These are phyloP conservation scores for Backusella sp. DNA, from an alignment of 192 early-diverging fungal genomes.

Conservation along the genomic window DNA sequence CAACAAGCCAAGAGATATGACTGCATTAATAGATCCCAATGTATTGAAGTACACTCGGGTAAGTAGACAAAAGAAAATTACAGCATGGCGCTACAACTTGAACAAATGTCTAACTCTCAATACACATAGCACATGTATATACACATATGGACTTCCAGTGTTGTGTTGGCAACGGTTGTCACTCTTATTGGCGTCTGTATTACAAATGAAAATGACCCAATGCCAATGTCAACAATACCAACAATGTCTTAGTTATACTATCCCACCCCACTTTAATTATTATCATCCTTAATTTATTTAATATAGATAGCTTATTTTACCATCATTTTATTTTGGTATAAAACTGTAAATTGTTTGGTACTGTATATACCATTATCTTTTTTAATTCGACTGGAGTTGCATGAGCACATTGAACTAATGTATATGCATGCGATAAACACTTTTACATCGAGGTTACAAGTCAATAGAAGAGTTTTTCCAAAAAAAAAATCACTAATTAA, in stretches of 20 bases:
- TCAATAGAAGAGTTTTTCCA: too few relatives aligned
- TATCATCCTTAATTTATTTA: background rate
- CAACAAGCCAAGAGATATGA: slow-evolving; percentile 5
- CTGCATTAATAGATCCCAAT: slow-evolving; percentile 21
- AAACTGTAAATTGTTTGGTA: background rate
- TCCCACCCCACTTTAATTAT: background rate
- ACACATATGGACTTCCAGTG: background rate
- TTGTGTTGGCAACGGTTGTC: background rate
- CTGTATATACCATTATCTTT: background rate
- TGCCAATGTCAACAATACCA: slow-evolving; percentile 9
- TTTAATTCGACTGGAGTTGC: background rate
- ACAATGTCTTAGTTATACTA: background rate
- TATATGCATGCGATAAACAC: background rate
- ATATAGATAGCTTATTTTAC: background rate
- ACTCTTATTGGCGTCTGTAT: background rate
- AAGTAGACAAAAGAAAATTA: background rate
- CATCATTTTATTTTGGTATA: background rate
- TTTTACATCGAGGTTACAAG: too few relatives aligned
- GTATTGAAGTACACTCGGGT: slow-evolving; percentile 14
- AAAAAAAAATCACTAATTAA: too few relatives aligned
- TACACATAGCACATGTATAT: slow-evolving; percentile 9
- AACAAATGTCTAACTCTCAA: background rate
- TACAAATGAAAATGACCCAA: slow-evolving; percentile 16
- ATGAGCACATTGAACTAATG: background rate
- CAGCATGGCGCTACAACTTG: too few relatives aligned